Base-by-base conservation (phyloP, 345 rosid species). In the Bruguiera gymnorhiza region DNA sequence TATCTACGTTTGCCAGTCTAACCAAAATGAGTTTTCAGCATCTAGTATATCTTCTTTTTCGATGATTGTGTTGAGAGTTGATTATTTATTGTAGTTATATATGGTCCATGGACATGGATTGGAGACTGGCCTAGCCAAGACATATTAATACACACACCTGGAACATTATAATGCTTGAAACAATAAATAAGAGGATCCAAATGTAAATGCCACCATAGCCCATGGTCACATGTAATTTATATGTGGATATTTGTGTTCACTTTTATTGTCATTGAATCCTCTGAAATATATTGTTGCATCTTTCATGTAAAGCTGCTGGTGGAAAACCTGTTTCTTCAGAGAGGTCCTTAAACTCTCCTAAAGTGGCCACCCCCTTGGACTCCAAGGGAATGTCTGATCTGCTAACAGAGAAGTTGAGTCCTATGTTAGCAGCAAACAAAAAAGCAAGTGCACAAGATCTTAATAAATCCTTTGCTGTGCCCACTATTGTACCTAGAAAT, bases 271-370 rank as follows among this genome's bases (percentile, higher is more conserved):
- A 68, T 26, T 68, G 8, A 39, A 2, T 26, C 55, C n/a, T 19
- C 23, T 63, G 59, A 79, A 71, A 78, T 79, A 31, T 80, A 59
- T 30, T 63, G 24, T 62, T 72, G 58, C 61, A 23, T 67, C 63
- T 80, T 74, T 70, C 72, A 23, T 80, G 72, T 72, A 69, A 86
- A 86, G 91, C 90, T 70, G 66, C 87, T 69, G 89, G 87, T 65
- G 93, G 90, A 77, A 88, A 81, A 76, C 83, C 83, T 53, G 77
- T 86, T 78, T 76, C 88, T 70, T 68, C 81, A 57, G 78, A 80
- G 68, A 83, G 73, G 55, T 76, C 96, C 60, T 73, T 76, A 69
- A 82, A 60, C 76, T 78, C 85, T 73, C 74, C 87, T 23, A 82
- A 87, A 78, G 69, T 68, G 46, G 67, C 66, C 50, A 58, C 60